Conservation (phyloP, 371 early-diverging fungal species). For the Thermomucor indicae-seudaticae region DNA sequence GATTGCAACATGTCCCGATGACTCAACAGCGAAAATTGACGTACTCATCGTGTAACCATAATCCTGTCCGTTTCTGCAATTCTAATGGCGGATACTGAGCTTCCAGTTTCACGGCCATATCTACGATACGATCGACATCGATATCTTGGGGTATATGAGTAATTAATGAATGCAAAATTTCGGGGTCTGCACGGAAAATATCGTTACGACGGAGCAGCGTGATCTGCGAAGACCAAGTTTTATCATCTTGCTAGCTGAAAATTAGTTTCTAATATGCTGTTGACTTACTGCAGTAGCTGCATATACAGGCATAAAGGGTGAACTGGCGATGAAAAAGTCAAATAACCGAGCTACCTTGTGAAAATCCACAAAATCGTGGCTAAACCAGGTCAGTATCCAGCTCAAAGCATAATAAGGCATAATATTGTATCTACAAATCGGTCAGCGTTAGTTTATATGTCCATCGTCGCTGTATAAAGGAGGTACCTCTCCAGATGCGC, state of each 20-base stretch:
- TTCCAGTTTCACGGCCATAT: conserved; percentile 41
- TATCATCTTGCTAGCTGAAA: neutral
- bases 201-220: conserved; percentile 49
- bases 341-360: conserved; percentile 63
- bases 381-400: conserved; percentile 88
- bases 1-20: neutral
- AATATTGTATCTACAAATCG: conserved; percentile 30
- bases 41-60: conserved; percentile 53
- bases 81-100: conserved; percentile 37
- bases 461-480: neutral
- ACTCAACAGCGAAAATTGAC: neutral
- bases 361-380: conserved; percentile 70
- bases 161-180: conserved; percentile 55
- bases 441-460: neutral
- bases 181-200: conserved; percentile 53
- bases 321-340: conserved; percentile 72
- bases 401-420: conserved; percentile 80
- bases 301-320: conserved; percentile 75
- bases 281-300: conserved; percentile 57
- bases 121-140: conserved; percentile 48
- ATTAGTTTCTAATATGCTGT: neutral
- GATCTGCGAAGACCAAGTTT: conserved; percentile 20
- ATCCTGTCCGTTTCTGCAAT: conserved; percentile 51
- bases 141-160: conserved; percentile 56
- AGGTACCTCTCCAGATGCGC: conserved; percentile 30